Percentiles rank a stretch among this genome's conserved stretches.
These are phyloP conservation scores for Pulicaria dysenterica DNA, from an alignment of 129 eudicot species.

Conservation along the genomic window DNA sequence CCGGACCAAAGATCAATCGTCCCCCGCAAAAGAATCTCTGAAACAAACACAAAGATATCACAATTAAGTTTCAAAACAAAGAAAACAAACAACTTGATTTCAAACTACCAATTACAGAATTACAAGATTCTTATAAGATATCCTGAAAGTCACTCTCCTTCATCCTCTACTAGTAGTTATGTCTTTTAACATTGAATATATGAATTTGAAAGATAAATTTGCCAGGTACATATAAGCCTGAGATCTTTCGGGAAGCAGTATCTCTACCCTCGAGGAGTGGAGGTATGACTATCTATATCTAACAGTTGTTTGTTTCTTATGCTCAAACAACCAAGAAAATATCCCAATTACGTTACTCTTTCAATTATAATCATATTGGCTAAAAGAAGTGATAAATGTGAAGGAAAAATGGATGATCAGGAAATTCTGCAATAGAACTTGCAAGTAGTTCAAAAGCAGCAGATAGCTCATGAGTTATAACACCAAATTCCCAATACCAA, in stretches of 20 bases:
- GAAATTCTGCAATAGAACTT: too few relatives aligned
- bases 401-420: too few relatives aligned
- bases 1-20: conserved; percentile 95
- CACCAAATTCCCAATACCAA: too few relatives aligned
- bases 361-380: conserved; percentile 1
- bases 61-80: background rate
- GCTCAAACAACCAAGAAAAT: conserved; percentile 12
- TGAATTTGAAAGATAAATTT: background rate
- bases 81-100: background rate
- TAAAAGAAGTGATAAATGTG: background rate
- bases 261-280: too few relatives aligned
- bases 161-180: background rate
- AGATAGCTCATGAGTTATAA: too few relatives aligned
- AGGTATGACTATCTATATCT: too few relatives aligned
- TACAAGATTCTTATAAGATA: background rate
- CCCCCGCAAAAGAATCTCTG: conserved; percentile 89
- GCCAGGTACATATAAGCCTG: too few relatives aligned
- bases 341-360: background rate
- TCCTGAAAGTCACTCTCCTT: conserved; percentile 4
- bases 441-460: too few relatives aligned
- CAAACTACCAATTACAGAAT: background rate
- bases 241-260: too few relatives aligned
- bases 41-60: conserved; percentile 24
- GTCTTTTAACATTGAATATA: background rate
- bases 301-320: background rate